phyloP scores from a whole-genome alignment of 2,329 filamentous ascomycete genomes.

The Colletotrichum karsti region DNA sequence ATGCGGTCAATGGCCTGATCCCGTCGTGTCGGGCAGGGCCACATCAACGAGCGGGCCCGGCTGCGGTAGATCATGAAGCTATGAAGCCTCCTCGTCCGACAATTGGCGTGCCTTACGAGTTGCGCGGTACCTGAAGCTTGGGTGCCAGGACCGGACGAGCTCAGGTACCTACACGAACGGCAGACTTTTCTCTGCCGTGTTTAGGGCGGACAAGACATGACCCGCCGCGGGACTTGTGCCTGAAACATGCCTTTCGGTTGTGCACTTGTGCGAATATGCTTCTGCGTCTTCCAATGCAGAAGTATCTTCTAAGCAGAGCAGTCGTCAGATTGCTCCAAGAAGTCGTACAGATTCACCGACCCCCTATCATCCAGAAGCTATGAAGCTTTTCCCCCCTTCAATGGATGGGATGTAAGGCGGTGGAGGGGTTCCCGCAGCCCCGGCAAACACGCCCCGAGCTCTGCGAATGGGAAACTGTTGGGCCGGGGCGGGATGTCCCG shows the following conservation, averaged over 20 bases:
- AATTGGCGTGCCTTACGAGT: neutral
- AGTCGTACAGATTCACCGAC: neutral
- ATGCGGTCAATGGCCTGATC: conserved; percentile 9
- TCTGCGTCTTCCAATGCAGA: too few species aligned
- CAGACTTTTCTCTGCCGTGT: neutral
- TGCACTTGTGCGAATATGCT: neutral
- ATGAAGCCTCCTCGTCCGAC: neutral
- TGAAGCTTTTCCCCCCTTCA: neutral
- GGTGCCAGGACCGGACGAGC: too few species aligned
- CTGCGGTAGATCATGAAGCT: neutral
- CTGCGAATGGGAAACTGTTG: conserved; percentile 7
- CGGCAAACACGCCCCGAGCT: conserved; percentile 14
- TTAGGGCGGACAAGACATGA: conserved; percentile 1
- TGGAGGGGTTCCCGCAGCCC: neutral
- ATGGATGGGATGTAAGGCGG: neutral
- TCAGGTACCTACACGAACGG: neutral
- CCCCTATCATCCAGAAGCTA: neutral
- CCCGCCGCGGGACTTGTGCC: neutral
- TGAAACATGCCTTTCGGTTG: neutral
- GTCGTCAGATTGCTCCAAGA: neutral
- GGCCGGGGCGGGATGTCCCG: conserved; percentile 9
- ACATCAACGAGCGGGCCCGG: conserved; percentile 16
- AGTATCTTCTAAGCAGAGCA: neutral
- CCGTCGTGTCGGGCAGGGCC: neutral
- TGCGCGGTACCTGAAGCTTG: neutral